phyloP scores from a whole-genome alignment of 176 grass and related monocot genomes.

The Musa schizocarpa region DNA sequence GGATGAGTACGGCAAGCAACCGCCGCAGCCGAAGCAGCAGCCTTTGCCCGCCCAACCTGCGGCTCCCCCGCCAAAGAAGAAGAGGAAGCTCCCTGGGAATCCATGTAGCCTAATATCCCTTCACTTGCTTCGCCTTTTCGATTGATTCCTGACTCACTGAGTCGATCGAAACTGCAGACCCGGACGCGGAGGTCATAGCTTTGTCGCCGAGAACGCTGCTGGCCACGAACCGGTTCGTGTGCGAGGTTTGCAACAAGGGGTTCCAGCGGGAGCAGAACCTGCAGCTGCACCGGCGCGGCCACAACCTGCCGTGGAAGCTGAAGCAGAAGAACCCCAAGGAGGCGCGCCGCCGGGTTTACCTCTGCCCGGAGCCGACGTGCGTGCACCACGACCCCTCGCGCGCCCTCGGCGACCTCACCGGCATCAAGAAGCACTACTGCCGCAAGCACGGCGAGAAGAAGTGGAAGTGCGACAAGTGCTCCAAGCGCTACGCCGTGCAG shows the following conservation, averaged over 20 bases:
- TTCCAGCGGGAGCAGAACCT: conserved; percentile 99
- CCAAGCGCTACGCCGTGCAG: conserved; percentile 94
- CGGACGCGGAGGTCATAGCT: conserved; percentile 89
- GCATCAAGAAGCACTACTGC: conserved; percentile 98
- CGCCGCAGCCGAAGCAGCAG: not conserved
- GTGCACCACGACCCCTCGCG: conserved; percentile 90
- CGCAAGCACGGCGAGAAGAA: conserved; percentile 99
- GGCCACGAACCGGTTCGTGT: conserved; percentile 92
- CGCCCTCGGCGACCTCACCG: conserved; percentile 86
- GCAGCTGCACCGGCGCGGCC: conserved; percentile 90
- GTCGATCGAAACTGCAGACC: conserved; percentile 29
- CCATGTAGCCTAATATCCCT: not conserved
- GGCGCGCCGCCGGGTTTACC: conserved; percentile 60
- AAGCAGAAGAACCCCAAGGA: conserved; percentile 97
- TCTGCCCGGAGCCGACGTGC: conserved; percentile 95
- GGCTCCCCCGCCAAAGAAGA: not conserved
- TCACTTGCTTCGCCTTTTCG: not conserved
- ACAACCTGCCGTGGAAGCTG: conserved; percentile 98
- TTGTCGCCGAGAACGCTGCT: conserved; percentile 74
- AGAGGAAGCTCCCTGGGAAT: not conserved
- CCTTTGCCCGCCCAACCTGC: not conserved
- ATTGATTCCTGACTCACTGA: too few relatives aligned
- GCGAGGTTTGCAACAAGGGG: conserved; percentile 95
- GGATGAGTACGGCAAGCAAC: not conserved
- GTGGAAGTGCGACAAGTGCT: conserved; percentile 99